Evolutionary conservation across 352 stramenopile species (phyloP), one percentile per base, ranked within the genome.

Genomic region (Pythium grandisporangium): DNA sequence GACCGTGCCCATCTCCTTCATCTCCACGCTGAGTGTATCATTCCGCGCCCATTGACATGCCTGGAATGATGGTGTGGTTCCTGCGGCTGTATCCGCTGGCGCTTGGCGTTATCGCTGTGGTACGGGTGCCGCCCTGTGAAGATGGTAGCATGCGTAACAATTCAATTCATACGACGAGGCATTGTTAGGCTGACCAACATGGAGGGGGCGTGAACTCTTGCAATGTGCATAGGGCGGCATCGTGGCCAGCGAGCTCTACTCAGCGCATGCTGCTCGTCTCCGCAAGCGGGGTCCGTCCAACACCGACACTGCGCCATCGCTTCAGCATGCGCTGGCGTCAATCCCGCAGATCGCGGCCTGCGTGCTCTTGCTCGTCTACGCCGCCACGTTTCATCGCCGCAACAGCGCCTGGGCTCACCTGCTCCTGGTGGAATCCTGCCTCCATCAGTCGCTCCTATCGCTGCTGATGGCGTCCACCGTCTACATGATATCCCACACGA

Each of bases 351-450:
- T 77, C 5, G 16, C 63, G 13, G 54, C 65, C 8, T 55, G 55
- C 11, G 21, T 74, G 24, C 34, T 84, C 6, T 38, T 88, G 42
- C 56, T 84, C 7, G 74, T 78, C 52, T 88, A 85, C 47, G 65
- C 69, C 2, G 66, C 51, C 54, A 88, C 71, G 12, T 82, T 84
- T 48, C 42, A 49, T 6, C 56, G 47, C 27, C 36, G 42, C 5
- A 53, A 49, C 1, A 85, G 69, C 39, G 51, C 44, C 11, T 68
- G 79, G 36, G 35, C 58, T 16, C 71, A 88, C 25, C 66, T 54
- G 11, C 58, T 81, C 45, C 44, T 85, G 21, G 47, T 57, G 27
- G 48, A 78, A 37, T 84, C 74, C 11, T 87, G 65, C 26, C 38
- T 77, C 2, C 74, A 87, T 37, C 62, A 80, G 17, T 39, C 47